phyloP scores from a whole-genome alignment of 805 yeast genomes.

The Naumovozyma castellii region DNA sequence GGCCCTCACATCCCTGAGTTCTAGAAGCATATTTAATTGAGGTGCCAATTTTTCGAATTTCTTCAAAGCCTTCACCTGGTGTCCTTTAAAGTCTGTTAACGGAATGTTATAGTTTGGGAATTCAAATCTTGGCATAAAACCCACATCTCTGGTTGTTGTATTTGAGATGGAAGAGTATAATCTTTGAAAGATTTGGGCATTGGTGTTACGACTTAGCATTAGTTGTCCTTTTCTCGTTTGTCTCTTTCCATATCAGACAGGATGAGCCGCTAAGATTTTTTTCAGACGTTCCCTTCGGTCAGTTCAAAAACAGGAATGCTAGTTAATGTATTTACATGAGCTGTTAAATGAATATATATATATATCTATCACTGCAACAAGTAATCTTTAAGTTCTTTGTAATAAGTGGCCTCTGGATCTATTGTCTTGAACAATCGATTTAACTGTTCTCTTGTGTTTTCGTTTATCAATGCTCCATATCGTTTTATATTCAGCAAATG shows the following conservation, averaged over 20 bases:
- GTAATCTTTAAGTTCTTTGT: background rate
- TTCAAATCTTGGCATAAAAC: constrained; percentile 55
- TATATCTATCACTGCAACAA: background rate
- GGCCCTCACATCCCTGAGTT: constrained; percentile 81
- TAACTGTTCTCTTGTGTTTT: constrained; percentile 10
- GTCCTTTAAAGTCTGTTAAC: constrained; percentile 80
- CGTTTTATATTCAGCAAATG: constrained; percentile 21
- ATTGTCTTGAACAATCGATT: constrained; percentile 7
- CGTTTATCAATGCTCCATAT: constrained; percentile 13
- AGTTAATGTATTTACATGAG: background rate
- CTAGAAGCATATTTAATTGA: constrained; percentile 72
- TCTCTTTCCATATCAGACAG: too few species aligned
- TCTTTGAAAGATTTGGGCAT: background rate
- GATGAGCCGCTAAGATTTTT: too few species aligned
- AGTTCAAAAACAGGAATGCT: too few species aligned
- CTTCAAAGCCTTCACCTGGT: constrained; percentile 71
- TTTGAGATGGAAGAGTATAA: background rate
- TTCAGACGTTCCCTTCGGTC: too few species aligned
- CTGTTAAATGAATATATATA: too few species aligned
- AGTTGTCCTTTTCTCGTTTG: too few species aligned
- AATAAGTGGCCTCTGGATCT: constrained; percentile 2
- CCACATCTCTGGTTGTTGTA: background rate
- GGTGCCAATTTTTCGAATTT: constrained; percentile 61
- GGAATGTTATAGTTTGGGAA: constrained; percentile 69
- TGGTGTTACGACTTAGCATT: background rate